Evolutionary conservation across 176 grass and related monocot species (phyloP), one percentile per base, ranked within the genome.

Genomic region (Neostapfia colusana): DNA sequence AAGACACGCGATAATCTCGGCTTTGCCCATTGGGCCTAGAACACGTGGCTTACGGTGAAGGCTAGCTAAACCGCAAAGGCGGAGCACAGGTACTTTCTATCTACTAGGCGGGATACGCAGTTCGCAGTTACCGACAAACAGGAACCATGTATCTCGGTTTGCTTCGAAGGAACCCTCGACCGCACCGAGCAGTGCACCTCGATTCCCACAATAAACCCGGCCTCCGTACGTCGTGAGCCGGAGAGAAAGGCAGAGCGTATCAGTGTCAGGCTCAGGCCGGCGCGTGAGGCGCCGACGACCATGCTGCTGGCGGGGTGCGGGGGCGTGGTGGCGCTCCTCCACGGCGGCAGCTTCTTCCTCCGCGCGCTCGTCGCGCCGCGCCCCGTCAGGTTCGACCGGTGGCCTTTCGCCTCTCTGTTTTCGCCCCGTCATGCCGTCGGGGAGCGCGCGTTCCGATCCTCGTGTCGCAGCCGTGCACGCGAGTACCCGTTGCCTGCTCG

Each of bases 291-390:
- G 6, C 20, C 6, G 0, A 51, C 56, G 11, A 46, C 14, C 63
- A 88, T 88, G 86, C 57, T 88, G 67, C 39, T 88, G 5, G 44
- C 84, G 17, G 76, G 86, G 4, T 88, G 86, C 70, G 84, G 76
- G 70, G 21, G 86, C 63, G 75, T 88, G 75, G 81, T 88, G 70
- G 70, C 84, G 50, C 76, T 88, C 64, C 86, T 88, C 81, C 86
- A 88, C 69, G 76, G 81, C 81, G 86, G 76, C 69, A 88, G 66
- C 77, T 43, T 84, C 76, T 76, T 88, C 81, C 82, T 80, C 70
- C 86, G 81, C 49, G 76, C 76, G 26, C 81, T 88, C 70, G 76
- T 69, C 62, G 45, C 75, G 14, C 81, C 77, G 27, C 77, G 86
- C 27, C 67, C 69, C 45, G 58, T 88, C 75, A 88, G 86, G 86